phyloP scores from a whole-genome alignment of 2,329 filamentous ascomycete genomes.

The Cylindrodendrum hubeiense region DNA sequence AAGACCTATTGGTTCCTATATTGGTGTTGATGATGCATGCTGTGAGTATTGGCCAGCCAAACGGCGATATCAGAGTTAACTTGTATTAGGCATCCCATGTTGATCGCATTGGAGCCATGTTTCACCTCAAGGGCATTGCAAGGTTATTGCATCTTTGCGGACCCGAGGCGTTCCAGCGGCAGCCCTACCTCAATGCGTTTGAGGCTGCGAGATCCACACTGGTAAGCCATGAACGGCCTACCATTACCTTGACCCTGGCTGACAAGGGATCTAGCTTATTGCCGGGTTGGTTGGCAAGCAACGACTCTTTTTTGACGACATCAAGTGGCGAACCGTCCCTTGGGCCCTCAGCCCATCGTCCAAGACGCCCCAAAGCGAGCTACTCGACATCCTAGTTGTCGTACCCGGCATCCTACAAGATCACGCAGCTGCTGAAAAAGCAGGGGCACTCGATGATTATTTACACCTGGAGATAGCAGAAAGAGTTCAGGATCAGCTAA shows the following conservation, averaged over 20 bases:
- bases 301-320: slow-evolving; percentile 25
- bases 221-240: neutral
- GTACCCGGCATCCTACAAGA: slow-evolving; percentile 26
- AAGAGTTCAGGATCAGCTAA: slow-evolving; percentile 11
- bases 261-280: slow-evolving; percentile 2
- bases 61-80: neutral
- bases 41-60: neutral
- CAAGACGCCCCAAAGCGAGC: slow-evolving; percentile 26
- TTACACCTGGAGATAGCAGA: neutral
- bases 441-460: neutral
- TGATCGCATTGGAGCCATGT: slow-evolving; percentile 22
- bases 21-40: slow-evolving; percentile 28
- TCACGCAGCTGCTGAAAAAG: slow-evolving; percentile 4
- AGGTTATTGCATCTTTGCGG: slow-evolving; percentile 20
- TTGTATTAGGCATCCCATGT: slow-evolving; percentile 8
- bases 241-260: neutral
- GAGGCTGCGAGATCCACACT: slow-evolving; percentile 28
- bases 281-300: slow-evolving; percentile 27
- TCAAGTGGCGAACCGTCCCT: slow-evolving; percentile 25
- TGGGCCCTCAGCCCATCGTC: slow-evolving; percentile 17
- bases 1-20: slow-evolving; percentile 20
- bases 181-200: slow-evolving; percentile 29
- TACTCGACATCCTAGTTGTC: slow-evolving; percentile 25
- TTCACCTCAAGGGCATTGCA: slow-evolving; percentile 23
- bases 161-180: slow-evolving; percentile 26